phyloP scores from a whole-genome alignment of 345 rosid genomes.

The Dipteronia dyeriana region DNA sequence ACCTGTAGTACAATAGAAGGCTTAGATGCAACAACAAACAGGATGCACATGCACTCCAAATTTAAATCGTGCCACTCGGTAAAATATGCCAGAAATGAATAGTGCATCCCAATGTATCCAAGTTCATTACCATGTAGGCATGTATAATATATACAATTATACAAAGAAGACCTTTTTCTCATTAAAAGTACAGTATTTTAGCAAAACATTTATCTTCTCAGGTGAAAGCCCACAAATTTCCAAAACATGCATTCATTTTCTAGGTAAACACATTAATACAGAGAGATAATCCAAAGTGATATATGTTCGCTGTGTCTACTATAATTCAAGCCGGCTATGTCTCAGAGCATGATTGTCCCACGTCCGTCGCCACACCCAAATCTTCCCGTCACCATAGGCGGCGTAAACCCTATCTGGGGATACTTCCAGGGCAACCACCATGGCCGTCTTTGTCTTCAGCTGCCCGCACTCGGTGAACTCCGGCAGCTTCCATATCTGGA shows the following conservation, averaged over 20 bases:
- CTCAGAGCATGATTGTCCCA: constrained; percentile 42
- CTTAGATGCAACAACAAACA: too few species aligned
- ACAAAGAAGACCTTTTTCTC: neutral
- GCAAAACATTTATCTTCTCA: too few species aligned
- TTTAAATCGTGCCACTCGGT: too few species aligned
- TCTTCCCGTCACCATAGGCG: constrained; percentile 50
- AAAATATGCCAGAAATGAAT: too few species aligned
- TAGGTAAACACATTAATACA: neutral
- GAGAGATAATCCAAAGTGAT: neutral
- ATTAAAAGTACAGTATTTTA: neutral
- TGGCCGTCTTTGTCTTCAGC: constrained; percentile 42
- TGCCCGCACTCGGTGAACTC: constrained; percentile 50
- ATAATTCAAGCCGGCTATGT: constrained; percentile 37
- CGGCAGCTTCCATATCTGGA: constrained; percentile 52
- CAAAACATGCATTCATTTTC: neutral
- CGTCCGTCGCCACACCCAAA: constrained; percentile 50
- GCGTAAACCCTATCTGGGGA: constrained; percentile 43
- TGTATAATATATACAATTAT: too few species aligned
- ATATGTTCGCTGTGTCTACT: too few species aligned
- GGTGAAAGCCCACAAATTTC: neutral
- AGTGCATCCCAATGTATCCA: too few species aligned
- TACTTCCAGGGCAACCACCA: constrained; percentile 42
- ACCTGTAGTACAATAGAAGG: too few species aligned
- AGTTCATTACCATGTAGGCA: too few species aligned
- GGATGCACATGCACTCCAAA: too few species aligned